Percentiles rank a stretch among this genome's conserved stretches.
Conservation (phyloP, 768 basidiomycete species). For the Atractiella rhizophila region DNA sequence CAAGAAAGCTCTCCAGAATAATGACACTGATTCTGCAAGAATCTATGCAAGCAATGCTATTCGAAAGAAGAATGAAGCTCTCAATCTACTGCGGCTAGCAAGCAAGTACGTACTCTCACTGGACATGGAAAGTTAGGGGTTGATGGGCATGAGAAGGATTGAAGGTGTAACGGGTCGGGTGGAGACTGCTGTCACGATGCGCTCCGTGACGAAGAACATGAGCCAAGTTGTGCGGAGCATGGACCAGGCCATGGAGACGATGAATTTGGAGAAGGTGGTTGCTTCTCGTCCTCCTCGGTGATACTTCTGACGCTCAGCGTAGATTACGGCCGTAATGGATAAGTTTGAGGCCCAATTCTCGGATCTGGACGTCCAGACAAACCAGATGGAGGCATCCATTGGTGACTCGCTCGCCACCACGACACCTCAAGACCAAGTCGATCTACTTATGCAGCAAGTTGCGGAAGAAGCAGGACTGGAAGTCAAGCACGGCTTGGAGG, state of each 20-base stretch:
- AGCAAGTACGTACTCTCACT: conserved; percentile 28
- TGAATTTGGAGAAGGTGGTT: conserved; percentile 87
- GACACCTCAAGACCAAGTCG: conserved; percentile 92
- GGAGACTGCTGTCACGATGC: conserved; percentile 94
- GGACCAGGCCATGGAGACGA: conserved; percentile 97
- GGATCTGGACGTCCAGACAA: conserved; percentile 91
- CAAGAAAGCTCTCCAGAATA: conserved; percentile 94
- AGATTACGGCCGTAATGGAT: conserved; percentile 98
- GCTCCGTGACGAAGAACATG: conserved; percentile 78
- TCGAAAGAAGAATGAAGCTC: conserved; percentile 79
- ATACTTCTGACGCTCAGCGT: background rate
- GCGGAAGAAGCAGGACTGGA: conserved; percentile 95
- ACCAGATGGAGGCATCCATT: conserved; percentile 96
- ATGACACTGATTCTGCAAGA: conserved; percentile 83
- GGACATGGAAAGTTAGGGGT: background rate
- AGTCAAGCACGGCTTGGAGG: conserved; percentile 58
- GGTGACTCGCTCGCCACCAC: conserved; percentile 69
- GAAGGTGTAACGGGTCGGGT: conserved; percentile 92
- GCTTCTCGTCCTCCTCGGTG: background rate
- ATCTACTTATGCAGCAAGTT: conserved; percentile 65
- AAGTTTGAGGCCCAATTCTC: conserved; percentile 92
- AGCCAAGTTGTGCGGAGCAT: conserved; percentile 85
- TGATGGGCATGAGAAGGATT: conserved; percentile 24
- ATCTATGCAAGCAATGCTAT: conserved; percentile 98
- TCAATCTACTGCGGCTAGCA: conserved; percentile 69